Conservation (phyloP, 1,139 yeast genomes). For the Meyerozyma athensensis region DNA sequence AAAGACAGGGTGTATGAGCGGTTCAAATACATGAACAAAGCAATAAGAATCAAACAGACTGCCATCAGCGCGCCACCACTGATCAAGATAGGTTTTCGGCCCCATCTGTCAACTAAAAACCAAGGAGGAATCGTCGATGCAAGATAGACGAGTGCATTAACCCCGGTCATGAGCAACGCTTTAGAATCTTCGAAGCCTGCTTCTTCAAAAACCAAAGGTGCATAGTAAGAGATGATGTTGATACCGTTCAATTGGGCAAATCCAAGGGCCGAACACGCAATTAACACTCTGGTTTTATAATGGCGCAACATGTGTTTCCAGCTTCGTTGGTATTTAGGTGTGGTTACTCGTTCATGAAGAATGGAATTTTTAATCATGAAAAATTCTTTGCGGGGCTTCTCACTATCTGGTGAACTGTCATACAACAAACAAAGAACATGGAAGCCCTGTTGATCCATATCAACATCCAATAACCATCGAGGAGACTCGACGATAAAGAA, state of each 20-base stretch:
- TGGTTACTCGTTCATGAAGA: slow-evolving; percentile 39
- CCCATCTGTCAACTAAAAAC: slow-evolving; percentile 53
- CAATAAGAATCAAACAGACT: slow-evolving; percentile 34
- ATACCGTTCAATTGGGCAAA: slow-evolving; percentile 57
- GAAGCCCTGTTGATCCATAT: slow-evolving; percentile 50
- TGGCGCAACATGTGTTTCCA: slow-evolving; percentile 41
- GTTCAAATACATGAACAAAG: slow-evolving; percentile 36
- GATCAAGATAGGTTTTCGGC: slow-evolving; percentile 48
- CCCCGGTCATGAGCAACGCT: slow-evolving; percentile 51
- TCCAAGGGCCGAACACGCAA: slow-evolving; percentile 48
- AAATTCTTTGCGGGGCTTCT: slow-evolving; percentile 58
- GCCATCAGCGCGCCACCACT: slow-evolving; percentile 49
- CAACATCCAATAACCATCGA: slow-evolving; percentile 49
- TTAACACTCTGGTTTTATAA: slow-evolving; percentile 35
- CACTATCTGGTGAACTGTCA: slow-evolving; percentile 50
- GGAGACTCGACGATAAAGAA: slow-evolving; percentile 54
- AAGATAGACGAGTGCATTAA: slow-evolving; percentile 46
- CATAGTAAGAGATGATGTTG: slow-evolving; percentile 51
- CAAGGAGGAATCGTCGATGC: slow-evolving; percentile 49
- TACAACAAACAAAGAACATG: slow-evolving; percentile 78
- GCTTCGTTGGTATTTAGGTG: slow-evolving; percentile 39
- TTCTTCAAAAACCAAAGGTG: slow-evolving; percentile 49
- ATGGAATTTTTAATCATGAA: slow-evolving; percentile 80
- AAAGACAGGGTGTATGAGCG: slow-evolving; percentile 35
- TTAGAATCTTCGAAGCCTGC: slow-evolving; percentile 49